phyloP scores from a whole-genome alignment of 345 rosid genomes.

The Microcos paniculata region DNA sequence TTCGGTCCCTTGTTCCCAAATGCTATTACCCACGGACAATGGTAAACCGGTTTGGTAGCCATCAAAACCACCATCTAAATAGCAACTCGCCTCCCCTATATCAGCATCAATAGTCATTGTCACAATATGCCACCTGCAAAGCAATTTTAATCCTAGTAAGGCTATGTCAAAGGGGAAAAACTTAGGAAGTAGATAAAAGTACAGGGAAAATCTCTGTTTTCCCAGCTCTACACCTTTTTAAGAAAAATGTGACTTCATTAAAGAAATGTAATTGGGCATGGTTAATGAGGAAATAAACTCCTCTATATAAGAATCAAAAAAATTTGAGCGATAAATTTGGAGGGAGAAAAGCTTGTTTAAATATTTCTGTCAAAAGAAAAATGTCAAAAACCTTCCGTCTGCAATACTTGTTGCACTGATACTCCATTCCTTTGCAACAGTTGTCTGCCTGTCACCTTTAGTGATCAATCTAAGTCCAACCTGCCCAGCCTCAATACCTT shows the following conservation, averaged over 20 bases:
- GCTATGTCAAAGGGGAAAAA: not conserved
- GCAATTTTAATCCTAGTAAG: slow-evolving; percentile 4
- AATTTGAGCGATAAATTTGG: not conserved
- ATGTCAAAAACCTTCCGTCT: slow-evolving; percentile 86
- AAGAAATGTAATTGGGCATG: not conserved
- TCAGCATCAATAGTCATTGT: slow-evolving; percentile 96
- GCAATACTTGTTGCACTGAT: slow-evolving; percentile 97
- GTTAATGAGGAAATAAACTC: not conserved
- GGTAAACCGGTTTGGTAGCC: slow-evolving; percentile 81
- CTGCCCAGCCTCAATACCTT: slow-evolving; percentile 99
- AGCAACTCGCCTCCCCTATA: slow-evolving; percentile 94
- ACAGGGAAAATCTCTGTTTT: not conserved
- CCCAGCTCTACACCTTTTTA: not conserved
- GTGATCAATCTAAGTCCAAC: slow-evolving; percentile 92
- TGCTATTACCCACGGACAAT: slow-evolving; percentile 54
- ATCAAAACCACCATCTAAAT: slow-evolving; percentile 96
- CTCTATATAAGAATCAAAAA: not conserved
- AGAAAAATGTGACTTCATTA: not conserved
- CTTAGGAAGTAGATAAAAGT: not conserved
- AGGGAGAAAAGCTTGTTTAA: slow-evolving; percentile 7
- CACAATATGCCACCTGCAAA: slow-evolving; percentile 94
- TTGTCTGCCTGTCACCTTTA: slow-evolving; percentile 91
- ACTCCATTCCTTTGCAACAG: slow-evolving; percentile 94
- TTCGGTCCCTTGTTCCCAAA: slow-evolving; percentile 92
- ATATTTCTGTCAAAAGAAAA: slow-evolving; percentile 10